Conservation (phyloP, 1,284 basidiomycete species). For the Puccinia hordei region DNA sequence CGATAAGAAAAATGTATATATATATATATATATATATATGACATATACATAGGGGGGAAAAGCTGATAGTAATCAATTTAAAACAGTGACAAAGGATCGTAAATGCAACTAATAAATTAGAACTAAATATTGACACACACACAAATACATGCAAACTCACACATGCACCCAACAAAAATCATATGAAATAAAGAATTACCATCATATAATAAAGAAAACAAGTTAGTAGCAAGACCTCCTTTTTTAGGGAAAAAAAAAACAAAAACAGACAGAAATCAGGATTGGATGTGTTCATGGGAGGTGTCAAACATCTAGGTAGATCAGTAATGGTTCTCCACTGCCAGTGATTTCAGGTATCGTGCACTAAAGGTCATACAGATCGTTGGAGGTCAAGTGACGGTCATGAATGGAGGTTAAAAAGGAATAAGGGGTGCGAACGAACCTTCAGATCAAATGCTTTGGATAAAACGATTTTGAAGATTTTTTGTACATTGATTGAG, state of each 20-base stretch:
- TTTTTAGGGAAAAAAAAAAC: constrained; percentile 23
- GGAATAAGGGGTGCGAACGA: neutral
- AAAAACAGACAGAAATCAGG: neutral
- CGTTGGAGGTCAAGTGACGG: too few species aligned
- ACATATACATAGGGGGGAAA: neutral
- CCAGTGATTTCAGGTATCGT: constrained; percentile 95
- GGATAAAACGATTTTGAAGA: constrained; percentile 91
- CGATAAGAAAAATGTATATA: too few species aligned
- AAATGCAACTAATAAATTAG: constrained; percentile 1
- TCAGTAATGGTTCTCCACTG: constrained; percentile 84
- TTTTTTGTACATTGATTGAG: constrained; percentile 96
- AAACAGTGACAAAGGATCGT: neutral
- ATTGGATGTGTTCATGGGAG: neutral
- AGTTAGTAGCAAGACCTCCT: neutral
- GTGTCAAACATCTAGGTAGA: constrained; percentile 83
- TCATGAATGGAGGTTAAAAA: neutral
- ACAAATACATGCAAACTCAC: neutral
- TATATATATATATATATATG: neutral
- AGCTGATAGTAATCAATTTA: neutral
- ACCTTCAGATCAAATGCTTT: constrained; percentile 62
- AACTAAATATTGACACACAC: too few species aligned
- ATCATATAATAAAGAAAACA: neutral
- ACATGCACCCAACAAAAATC: neutral
- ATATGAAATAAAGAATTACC: neutral
- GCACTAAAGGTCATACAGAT: constrained; percentile 52